A percentile compares a stretch with the other conserved stretches of the same genome.
phyloP scores from a whole-genome alignment of 768 basidiomycete genomes.

The Pholiota microspora region DNA sequence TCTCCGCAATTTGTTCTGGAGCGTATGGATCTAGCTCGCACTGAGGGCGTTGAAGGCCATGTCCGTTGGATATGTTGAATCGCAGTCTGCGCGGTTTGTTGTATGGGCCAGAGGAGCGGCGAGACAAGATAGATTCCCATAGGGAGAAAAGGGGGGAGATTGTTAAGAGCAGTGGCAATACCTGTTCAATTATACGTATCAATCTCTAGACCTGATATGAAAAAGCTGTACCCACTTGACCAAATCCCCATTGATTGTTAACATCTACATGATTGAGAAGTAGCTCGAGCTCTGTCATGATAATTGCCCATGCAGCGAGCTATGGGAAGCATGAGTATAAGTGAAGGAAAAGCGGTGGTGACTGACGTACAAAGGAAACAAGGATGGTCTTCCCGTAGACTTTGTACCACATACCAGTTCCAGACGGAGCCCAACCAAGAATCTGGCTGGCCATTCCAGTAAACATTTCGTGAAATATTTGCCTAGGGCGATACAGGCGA shows the following conservation, averaged over 20 bases:
- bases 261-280: slow-evolving; percentile 14
- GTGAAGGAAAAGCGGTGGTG: neutral
- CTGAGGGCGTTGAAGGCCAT: slow-evolving; percentile 17
- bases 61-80: slow-evolving; percentile 17
- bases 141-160: slow-evolving; percentile 24
- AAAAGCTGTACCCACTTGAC: slow-evolving; percentile 15
- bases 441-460: slow-evolving; percentile 23
- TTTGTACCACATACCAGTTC: slow-evolving; percentile 19
- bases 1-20: slow-evolving; percentile 9
- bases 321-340: neutral
- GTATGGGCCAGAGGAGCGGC: slow-evolving; percentile 18
- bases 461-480: slow-evolving; percentile 24
- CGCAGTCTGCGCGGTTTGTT: slow-evolving; percentile 17
- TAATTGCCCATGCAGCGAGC: slow-evolving; percentile 23
- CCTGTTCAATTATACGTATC: slow-evolving; percentile 8
- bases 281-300: slow-evolving; percentile 25
- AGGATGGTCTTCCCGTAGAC: slow-evolving; percentile 21
- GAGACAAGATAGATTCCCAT: slow-evolving; percentile 18
- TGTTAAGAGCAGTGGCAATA: slow-evolving; percentile 23
- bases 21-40: slow-evolving; percentile 20
- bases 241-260: slow-evolving; percentile 24
- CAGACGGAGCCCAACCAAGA: slow-evolving; percentile 21
- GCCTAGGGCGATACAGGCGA: slow-evolving; percentile 19
- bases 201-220: neutral
- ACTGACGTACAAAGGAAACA: slow-evolving; percentile 13